phyloP scores from a whole-genome alignment of 805 yeast species.

The Clavispora santaluciae region DNA sequence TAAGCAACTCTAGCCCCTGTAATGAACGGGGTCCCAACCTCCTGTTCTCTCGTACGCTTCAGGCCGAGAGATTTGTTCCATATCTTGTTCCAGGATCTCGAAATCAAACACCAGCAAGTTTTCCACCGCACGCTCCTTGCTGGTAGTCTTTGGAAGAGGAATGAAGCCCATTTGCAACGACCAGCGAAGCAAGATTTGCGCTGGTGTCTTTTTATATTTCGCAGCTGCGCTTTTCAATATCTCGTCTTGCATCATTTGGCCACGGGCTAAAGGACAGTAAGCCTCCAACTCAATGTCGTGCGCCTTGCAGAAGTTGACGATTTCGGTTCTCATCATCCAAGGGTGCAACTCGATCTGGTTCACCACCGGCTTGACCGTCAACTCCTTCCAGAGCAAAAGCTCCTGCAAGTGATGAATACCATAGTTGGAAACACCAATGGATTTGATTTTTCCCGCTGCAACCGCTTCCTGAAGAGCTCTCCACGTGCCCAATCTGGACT shows the following conservation, averaged over 20 bases:
- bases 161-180: constrained; percentile 1
- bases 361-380: constrained; percentile 44
- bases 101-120: constrained; percentile 1
- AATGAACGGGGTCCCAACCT: not conserved
- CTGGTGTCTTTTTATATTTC: constrained; percentile 3
- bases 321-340: constrained; percentile 34
- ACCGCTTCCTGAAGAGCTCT: constrained; percentile 49
- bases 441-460: constrained; percentile 35
- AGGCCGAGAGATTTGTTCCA: not conserved
- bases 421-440: constrained; percentile 55
- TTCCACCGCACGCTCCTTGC: not conserved
- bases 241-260: constrained; percentile 49
- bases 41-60: not conserved
- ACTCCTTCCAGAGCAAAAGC: constrained; percentile 5
- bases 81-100: not conserved
- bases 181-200: constrained; percentile 1
- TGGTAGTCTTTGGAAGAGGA: not conserved
- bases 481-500: constrained; percentile 22
- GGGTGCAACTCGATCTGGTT: constrained; percentile 46
- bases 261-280: constrained; percentile 58
- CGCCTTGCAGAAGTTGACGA: constrained; percentile 33
- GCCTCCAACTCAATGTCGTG: constrained; percentile 44
- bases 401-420: constrained; percentile 24
- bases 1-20: no score
- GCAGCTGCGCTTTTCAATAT: constrained; percentile 21